phyloP scores from a whole-genome alignment of 2,329 filamentous ascomycete species.

The Byssochlamys sp. region DNA sequence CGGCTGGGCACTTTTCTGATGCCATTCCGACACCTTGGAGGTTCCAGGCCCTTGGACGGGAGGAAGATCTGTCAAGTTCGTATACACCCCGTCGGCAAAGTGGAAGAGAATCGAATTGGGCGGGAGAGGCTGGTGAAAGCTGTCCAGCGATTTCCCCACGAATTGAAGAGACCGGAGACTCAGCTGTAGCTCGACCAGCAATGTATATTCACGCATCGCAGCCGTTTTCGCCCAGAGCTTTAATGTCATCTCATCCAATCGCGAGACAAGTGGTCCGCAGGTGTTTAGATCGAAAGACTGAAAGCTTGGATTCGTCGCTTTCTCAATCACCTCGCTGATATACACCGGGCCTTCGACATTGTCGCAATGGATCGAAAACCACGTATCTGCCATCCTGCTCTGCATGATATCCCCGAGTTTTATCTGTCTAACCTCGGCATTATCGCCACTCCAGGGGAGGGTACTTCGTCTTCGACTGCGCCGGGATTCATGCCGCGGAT shows the following conservation, averaged over 20 bases:
- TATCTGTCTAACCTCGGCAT: constrained; percentile 56
- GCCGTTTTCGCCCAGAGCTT: constrained; percentile 62
- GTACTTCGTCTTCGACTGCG: constrained; percentile 47
- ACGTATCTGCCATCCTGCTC: constrained; percentile 69
- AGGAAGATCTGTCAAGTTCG: constrained; percentile 59
- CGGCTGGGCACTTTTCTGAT: constrained; percentile 43
- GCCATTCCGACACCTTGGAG: constrained; percentile 22
- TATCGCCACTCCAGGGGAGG: constrained; percentile 53
- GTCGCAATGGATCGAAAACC: constrained; percentile 72
- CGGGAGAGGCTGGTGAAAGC: constrained; percentile 62
- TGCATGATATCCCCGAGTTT: constrained; percentile 65
- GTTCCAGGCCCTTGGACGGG: constrained; percentile 24
- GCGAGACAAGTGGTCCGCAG: constrained; percentile 54
- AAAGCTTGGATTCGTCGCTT: constrained; percentile 86
- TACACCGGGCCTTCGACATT: constrained; percentile 67
- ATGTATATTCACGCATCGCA: constrained; percentile 46
- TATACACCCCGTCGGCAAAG: constrained; percentile 77
- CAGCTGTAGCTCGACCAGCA: constrained; percentile 63
- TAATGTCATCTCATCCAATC: constrained; percentile 55
- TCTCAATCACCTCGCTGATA: constrained; percentile 69
- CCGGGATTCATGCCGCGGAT: constrained; percentile 12
- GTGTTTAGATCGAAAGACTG: constrained; percentile 67
- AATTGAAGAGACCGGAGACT: constrained; percentile 67
- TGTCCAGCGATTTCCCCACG: constrained; percentile 57
- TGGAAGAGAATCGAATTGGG: constrained; percentile 77